Conservation (phyloP, 208 protist genomes). For the Acanthamoeba lenticulata region DNA sequence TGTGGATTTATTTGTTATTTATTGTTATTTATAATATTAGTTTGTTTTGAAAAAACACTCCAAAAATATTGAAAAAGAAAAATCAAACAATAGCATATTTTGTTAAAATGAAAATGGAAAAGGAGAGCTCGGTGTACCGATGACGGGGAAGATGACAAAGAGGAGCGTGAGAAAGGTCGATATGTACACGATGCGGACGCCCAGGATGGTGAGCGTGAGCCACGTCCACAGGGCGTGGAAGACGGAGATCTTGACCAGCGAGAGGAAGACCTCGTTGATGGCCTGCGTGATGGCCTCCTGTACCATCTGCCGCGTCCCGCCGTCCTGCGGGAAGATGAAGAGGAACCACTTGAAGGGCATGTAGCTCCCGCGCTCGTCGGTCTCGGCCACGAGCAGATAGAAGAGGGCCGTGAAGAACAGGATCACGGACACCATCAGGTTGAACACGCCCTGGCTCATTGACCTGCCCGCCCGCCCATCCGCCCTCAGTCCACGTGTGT, state of each 20-base stretch:
- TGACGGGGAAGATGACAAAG: conserved; percentile 38
- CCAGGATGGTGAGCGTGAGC: conserved; percentile 46
- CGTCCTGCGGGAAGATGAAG: conserved; percentile 59
- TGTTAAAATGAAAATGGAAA: too few relatives aligned
- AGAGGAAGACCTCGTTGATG: conserved; percentile 60
- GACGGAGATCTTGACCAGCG: conserved; percentile 19
- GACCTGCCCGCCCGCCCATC: not conserved
- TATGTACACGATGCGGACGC: conserved; percentile 60
- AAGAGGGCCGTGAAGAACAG: conserved; percentile 58
- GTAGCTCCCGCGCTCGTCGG: conserved; percentile 26
- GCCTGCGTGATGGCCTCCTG: conserved; percentile 55
- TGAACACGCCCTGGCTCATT: not conserved
- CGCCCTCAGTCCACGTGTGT: not conserved
- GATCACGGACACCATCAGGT: conserved; percentile 34
- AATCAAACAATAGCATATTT: too few relatives aligned
- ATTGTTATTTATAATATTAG: not conserved
- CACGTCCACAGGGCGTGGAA: conserved; percentile 50
- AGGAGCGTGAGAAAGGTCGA: conserved; percentile 39
- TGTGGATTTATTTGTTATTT: not conserved
- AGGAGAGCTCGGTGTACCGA: not conserved
- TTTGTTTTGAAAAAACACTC: not conserved
- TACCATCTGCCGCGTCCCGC: not conserved
- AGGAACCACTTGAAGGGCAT: conserved; percentile 66
- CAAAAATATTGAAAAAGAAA: not conserved
- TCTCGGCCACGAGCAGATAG: conserved; percentile 28